Base-by-base conservation (phyloP, 2,329 filamentous ascomycete genomes). In the Fulvia fulva region DNA sequence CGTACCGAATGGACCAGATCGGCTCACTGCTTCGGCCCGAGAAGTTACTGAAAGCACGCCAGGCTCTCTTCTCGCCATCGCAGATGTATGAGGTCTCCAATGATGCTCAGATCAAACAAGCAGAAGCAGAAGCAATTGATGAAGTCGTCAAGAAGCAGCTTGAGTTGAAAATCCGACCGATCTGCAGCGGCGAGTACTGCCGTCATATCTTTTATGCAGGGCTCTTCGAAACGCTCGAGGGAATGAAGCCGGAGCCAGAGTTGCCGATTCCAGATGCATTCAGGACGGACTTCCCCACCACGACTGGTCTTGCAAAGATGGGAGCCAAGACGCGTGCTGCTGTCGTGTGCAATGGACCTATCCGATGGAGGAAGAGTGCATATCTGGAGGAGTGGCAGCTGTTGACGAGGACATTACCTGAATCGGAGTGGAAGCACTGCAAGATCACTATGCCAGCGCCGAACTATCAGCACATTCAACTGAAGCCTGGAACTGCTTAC, bases 1-100 rank as follows among this genome's bases (percentile, higher is more conserved):
- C 84, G 49, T 89, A 87, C 72, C 81, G 87, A 67, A 85, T 86
- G 59, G 87, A 90, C 74, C 87, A 90, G 63, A 80, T 89, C 60
- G 87, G 87, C 54, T 89, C 86, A 14, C 78, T 89, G 41, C 81
- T 89, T 51, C 84, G 87, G 26, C 86, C 87, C 0, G 73, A 83
- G 53, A 74, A 80, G 49, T 80, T 89, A 11, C 77, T 87, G 16
- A 76, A 82, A 47, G 81, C 81, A 49, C 78, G 86, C 71, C 74
- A 78, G 62, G 30, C 23, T 34, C 55, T 63, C 7, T 53, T 55
- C 5, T 56, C 55, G 16, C 53, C 58, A 3, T 53, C 50, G 7
- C 43, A 61, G 8, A 55, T 61, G 26, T 66, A 66, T 53, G 57
- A 60, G 12, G 51, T 57, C 26, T 32, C 57, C n/a, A 37, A 51